These are phyloP conservation scores for Pythium aquatile DNA, from an alignment of 352 stramenopile species.

Conservation along the genomic window DNA sequence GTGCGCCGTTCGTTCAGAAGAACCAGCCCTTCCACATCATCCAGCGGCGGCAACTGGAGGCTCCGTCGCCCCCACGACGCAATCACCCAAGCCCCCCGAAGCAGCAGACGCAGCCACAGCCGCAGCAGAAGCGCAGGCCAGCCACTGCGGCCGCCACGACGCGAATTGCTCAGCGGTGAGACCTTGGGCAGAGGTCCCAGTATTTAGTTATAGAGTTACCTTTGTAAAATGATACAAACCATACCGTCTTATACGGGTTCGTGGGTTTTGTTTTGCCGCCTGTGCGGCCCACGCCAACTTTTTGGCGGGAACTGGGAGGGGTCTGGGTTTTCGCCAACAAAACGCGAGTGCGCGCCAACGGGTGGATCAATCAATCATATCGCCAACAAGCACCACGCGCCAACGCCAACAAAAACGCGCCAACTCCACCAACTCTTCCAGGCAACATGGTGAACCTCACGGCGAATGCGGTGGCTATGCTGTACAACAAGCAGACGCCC, in stretches of 20 bases:
- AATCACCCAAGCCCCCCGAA: not conserved
- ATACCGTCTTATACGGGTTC: not conserved
- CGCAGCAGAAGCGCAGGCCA: constrained; percentile 4
- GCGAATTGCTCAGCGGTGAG: constrained; percentile 11
- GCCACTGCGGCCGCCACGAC: constrained; percentile 10
- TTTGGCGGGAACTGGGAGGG: constrained; percentile 24
- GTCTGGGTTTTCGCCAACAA: not conserved
- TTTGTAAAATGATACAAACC: not conserved
- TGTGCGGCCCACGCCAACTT: constrained; percentile 2
- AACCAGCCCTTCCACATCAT: constrained; percentile 61
- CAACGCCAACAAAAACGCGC: constrained; percentile 6
- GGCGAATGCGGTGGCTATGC: constrained; percentile 78
- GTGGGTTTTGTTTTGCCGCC: not conserved
- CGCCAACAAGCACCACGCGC: constrained; percentile 2
- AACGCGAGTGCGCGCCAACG: constrained; percentile 1
- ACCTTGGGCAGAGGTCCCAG: not conserved
- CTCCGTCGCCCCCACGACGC: constrained; percentile 7
- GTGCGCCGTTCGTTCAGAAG: constrained; percentile 46
- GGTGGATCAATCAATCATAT: not conserved
- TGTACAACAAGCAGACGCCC: constrained; percentile 82
- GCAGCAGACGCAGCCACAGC: not conserved
- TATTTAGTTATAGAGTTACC: not conserved
- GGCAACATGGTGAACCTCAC: constrained; percentile 79
- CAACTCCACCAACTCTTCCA: not conserved
- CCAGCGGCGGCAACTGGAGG: constrained; percentile 47